phyloP scores from a whole-genome alignment of 352 stramenopile genomes.

The Nothophytophthora sp. region DNA sequence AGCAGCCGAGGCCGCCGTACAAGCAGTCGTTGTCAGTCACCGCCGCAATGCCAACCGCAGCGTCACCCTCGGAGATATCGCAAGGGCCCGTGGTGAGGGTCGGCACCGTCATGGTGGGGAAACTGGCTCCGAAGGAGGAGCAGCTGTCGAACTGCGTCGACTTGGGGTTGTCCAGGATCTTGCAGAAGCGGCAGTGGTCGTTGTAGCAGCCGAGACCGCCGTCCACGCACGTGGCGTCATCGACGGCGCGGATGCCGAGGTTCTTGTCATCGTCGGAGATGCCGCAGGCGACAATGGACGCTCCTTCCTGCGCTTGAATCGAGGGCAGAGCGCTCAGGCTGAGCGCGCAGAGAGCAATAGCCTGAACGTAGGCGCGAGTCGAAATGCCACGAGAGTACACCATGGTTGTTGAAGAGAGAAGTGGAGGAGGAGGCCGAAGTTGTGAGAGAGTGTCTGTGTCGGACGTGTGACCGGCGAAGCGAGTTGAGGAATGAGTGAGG shows the following conservation, averaged over 20 bases:
- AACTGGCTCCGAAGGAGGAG: constrained; percentile 28
- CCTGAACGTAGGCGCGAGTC: constrained; percentile 18
- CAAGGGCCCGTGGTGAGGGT: constrained; percentile 18
- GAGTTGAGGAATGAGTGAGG: constrained; percentile 8
- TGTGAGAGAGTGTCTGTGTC: not conserved
- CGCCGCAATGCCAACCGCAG: constrained; percentile 30
- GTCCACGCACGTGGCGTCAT: constrained; percentile 23
- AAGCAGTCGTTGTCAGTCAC: constrained; percentile 26
- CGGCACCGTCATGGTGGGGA: constrained; percentile 10
- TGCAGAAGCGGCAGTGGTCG: constrained; percentile 40
- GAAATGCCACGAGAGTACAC: constrained; percentile 21
- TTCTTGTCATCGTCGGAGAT: constrained; percentile 28
- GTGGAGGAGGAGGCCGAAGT: not conserved
- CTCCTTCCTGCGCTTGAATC: not conserved
- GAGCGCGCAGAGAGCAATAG: constrained; percentile 11
- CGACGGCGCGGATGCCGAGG: constrained; percentile 29
- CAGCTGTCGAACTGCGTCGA: constrained; percentile 33
- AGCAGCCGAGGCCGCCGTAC: constrained; percentile 42
- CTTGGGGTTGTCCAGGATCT: constrained; percentile 31
- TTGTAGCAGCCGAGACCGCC: constrained; percentile 39
- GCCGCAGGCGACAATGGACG: constrained; percentile 1
- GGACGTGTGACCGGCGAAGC: constrained; percentile 9
- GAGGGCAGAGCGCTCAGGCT: constrained; percentile 11
- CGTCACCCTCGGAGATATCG: constrained; percentile 21
- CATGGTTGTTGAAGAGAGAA: constrained; percentile 10